Conservation (phyloP, 2,329 filamentous ascomycete species). For the Lomentospora prolificans region DNA sequence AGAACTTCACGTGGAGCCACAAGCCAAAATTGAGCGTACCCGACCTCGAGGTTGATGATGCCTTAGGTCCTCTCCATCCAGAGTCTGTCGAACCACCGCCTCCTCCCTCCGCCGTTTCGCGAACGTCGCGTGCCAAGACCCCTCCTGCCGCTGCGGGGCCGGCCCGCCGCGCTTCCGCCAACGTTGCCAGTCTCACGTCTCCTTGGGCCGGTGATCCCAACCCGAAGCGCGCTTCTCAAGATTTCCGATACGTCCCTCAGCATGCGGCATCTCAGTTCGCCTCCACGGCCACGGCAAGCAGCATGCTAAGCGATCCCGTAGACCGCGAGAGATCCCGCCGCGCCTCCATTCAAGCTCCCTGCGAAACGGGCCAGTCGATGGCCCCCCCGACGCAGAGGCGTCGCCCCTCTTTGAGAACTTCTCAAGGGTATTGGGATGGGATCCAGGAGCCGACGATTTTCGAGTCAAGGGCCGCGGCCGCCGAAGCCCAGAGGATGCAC, state of each 20-base stretch:
- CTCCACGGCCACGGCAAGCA: slow-evolving; percentile 38
- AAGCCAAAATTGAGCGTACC: not conserved
- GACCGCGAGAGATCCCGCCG: slow-evolving; percentile 8
- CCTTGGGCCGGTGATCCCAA: slow-evolving; percentile 2
- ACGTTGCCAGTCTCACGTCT: slow-evolving; percentile 8
- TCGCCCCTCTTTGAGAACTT: not conserved
- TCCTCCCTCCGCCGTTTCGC: too few relatives aligned
- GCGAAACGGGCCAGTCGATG: not conserved
- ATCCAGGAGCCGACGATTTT: slow-evolving; percentile 5
- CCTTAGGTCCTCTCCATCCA: too few relatives aligned
- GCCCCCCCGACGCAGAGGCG: not conserved
- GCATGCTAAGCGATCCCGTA: slow-evolving; percentile 2
- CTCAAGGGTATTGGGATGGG: slow-evolving; percentile 3
- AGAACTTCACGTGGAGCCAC: not conserved
- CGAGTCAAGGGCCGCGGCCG: slow-evolving; percentile 9
- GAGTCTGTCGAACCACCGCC: too few relatives aligned
- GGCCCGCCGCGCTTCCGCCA: not conserved
- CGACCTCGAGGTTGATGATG: not conserved
- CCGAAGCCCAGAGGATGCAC: slow-evolving; percentile 15
- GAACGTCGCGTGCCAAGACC: not conserved
- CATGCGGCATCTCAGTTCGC: slow-evolving; percentile 46
- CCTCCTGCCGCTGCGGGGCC: not conserved
- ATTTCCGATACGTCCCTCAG: slow-evolving; percentile 34
- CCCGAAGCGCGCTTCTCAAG: slow-evolving; percentile 10
- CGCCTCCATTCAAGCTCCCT: not conserved